Conservation (phyloP, 331 rosid genomes). For the Saraca asoca region DNA sequence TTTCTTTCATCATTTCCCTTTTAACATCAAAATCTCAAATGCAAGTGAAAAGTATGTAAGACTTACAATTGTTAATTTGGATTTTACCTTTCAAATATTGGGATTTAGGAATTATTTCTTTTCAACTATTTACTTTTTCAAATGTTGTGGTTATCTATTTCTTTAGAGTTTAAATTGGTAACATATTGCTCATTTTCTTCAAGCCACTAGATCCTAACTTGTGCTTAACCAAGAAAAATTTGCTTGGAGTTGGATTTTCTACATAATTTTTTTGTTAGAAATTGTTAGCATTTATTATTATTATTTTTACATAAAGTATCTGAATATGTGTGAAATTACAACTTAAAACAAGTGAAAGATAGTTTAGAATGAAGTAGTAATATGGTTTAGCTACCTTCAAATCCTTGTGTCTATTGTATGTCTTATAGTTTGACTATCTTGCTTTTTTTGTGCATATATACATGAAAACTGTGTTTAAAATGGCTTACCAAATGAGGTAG, state of each 20-base stretch:
- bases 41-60: background rate
- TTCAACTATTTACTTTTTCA: slow-evolving; percentile 15
- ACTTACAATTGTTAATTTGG: no score
- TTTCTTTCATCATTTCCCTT: background rate
- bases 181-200: slow-evolving; percentile 7
- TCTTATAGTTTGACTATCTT: background rate
- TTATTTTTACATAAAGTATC: background rate
- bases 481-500: background rate
- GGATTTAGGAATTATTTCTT: slow-evolving; percentile 14
- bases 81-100: no score
- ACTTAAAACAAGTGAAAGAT: background rate
- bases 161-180: no score
- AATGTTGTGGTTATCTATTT: background rate
- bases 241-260: no score
- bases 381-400: background rate
- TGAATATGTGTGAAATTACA: background rate
- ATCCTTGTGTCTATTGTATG: no score
- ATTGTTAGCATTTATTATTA: no score
- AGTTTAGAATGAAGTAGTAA: background rate
- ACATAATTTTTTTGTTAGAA: no score
- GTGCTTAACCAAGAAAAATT: slow-evolving; percentile 58
- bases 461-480: background rate
- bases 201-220: slow-evolving; percentile 38
- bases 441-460: background rate
- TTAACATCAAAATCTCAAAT: slow-evolving; percentile 17